Base-by-base conservation (phyloP, 768 basidiomycete genomes). In the Tremella fuciformis region DNA sequence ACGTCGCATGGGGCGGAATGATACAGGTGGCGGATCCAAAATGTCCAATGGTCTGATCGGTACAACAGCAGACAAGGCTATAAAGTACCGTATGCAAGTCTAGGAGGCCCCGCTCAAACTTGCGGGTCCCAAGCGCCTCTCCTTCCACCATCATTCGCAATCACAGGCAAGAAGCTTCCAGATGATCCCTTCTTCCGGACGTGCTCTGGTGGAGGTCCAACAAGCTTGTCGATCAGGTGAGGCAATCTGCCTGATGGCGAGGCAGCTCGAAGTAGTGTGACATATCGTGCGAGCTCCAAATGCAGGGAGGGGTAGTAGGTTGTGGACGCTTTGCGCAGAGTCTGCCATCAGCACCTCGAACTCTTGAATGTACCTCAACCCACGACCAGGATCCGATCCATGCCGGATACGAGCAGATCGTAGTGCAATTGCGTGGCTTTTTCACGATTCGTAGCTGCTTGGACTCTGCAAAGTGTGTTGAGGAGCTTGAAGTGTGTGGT, bases 231-330 rank as follows among this genome's bases (percentile, higher is more conserved):
- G 34, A 93, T 81, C 8, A 87, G 83, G 81, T 87, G 91, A 6
- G 92, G 91, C 37, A 93, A 75, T 65, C 89, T 86, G 66, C 59
- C 65, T 29, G 49, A 55, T 16, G 85, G 87, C 34, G 85, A 85
- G 39, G 89, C 83, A 15, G 82, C 80, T 22, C 77, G 78, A 2
- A 86, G 85, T 61, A 84, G 81, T 0, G 82, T 80, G 63, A 97
- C 82, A 74, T 97, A 98, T 29, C 92, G 85, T 13, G 91, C 84
- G 51, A 99, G 80, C 77, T 99, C 94, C 40, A 98, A 85, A 76
- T 99, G 96, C 1, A 99, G 83, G 2, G 85, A 87, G 0, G 92
- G 91, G 76, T 99, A 99, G 77, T 96, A 97, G 13, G 87, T 86
- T 21, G 87, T 85, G 16, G 93, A 97, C 15, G 96, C 91, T 77